phyloP scores from a whole-genome alignment of 371 early-diverging fungal species.

The Apophysomyces ossiformis region DNA sequence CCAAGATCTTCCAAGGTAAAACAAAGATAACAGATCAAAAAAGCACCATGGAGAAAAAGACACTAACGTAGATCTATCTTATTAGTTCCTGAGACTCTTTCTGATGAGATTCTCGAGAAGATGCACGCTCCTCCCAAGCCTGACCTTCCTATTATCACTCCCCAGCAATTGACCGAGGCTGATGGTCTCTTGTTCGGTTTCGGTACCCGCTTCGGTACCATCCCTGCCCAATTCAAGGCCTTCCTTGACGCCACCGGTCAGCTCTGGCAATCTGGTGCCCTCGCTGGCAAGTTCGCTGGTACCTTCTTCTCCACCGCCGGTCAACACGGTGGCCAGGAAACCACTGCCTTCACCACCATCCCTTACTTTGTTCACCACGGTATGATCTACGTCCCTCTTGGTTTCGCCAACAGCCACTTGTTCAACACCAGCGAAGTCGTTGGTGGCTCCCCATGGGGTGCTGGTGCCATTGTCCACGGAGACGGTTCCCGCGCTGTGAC shows the following conservation, averaged over 20 bases:
- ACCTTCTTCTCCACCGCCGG: constrained; percentile 70
- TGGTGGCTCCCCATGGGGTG: constrained; percentile 63
- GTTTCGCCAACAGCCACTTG: constrained; percentile 46
- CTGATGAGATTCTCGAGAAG: constrained; percentile 56
- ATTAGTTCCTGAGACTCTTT: constrained; percentile 59
- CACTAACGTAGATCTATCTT: constrained; percentile 33
- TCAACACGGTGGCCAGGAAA: constrained; percentile 77
- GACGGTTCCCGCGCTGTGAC: constrained; percentile 56
- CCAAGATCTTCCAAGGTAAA: constrained; percentile 56
- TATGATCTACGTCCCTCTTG: constrained; percentile 72
- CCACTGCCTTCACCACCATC: constrained; percentile 66
- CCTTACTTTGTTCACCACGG: constrained; percentile 76
- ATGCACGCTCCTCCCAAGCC: constrained; percentile 63
- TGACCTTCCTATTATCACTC: constrained; percentile 54
- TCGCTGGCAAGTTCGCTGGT: constrained; percentile 69
- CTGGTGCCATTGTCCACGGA: constrained; percentile 8
- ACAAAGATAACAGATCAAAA: neutral
- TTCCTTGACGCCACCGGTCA: constrained; percentile 68
- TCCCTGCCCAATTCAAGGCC: constrained; percentile 75
- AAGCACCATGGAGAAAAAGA: neutral
- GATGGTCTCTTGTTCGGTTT: constrained; percentile 76
- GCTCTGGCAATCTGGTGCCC: constrained; percentile 65
- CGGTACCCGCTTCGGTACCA: constrained; percentile 65
- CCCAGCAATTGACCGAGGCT: constrained; percentile 53
- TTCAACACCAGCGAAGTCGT: constrained; percentile 44